Conservation (phyloP, 2,329 filamentous ascomycete species). For the Cladophialophora chaetospira region DNA sequence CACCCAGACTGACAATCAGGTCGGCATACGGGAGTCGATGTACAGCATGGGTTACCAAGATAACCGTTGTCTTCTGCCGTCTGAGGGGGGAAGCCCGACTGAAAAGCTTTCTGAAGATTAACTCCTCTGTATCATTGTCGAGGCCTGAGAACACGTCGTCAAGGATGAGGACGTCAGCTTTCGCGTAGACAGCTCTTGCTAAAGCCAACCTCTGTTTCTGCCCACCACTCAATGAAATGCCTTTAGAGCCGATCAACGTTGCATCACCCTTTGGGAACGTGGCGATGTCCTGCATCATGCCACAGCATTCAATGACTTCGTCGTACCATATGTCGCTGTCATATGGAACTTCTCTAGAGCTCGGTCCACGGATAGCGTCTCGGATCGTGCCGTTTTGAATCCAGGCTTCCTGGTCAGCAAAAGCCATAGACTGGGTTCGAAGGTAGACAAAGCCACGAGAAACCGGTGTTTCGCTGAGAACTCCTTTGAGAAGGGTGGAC, state of each 20-base stretch:
- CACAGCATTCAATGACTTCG: conserved; percentile 34
- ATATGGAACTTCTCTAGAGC: conserved; percentile 5
- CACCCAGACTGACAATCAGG: conserved; percentile 45
- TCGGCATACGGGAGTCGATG: conserved; percentile 48
- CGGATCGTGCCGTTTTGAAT: conserved; percentile 30
- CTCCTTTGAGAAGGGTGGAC: conserved; percentile 29
- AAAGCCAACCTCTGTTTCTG: conserved; percentile 43
- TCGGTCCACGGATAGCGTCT: conserved; percentile 33
- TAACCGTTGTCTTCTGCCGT: conserved; percentile 42
- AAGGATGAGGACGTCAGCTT: conserved; percentile 51
- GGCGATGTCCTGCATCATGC: conserved; percentile 33
- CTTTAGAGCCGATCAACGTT: conserved; percentile 33
- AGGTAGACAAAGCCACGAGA: conserved; percentile 26
- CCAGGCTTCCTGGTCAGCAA: conserved; percentile 32
- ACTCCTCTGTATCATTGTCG: conserved; percentile 52
- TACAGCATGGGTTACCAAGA: conserved; percentile 39
- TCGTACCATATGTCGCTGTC: conserved; percentile 35
- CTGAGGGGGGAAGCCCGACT: conserved; percentile 50
- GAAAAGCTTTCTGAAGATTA: conserved; percentile 51
- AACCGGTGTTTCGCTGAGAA: conserved; percentile 29
- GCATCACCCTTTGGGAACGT: conserved; percentile 31
- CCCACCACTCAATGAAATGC: conserved; percentile 36
- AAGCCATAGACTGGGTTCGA: conserved; percentile 21
- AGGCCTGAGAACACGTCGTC: conserved; percentile 57
- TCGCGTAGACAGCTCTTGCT: conserved; percentile 56